These are phyloP conservation scores for Serendipita indica DNA, from an alignment of 768 basidiomycete species.

Conservation along the genomic window DNA sequence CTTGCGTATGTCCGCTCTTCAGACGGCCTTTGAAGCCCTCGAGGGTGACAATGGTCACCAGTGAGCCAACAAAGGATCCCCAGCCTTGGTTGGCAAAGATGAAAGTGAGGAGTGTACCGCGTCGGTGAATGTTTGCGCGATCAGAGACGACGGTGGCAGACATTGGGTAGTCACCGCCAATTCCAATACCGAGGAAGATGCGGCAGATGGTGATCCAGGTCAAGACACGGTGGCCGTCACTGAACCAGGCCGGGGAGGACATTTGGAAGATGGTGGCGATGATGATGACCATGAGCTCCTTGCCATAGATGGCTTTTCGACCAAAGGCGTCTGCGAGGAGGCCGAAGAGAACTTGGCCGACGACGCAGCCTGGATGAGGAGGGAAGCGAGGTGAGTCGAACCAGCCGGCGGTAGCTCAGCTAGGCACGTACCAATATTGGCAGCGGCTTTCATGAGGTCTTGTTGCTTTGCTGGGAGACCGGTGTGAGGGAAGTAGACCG, in stretches of 20 bases:
- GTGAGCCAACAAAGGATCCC: constrained; percentile 50
- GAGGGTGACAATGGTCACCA: constrained; percentile 52
- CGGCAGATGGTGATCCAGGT: constrained; percentile 54
- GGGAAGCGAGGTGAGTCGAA: not conserved
- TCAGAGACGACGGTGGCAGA: constrained; percentile 39
- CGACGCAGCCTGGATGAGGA: constrained; percentile 33
- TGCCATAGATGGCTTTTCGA: constrained; percentile 42
- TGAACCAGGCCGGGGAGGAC: constrained; percentile 45
- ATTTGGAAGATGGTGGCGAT: constrained; percentile 57
- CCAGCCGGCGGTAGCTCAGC: too few relatives aligned
- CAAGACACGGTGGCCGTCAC: constrained; percentile 36
- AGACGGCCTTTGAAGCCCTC: constrained; percentile 39
- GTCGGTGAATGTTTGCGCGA: constrained; percentile 44
- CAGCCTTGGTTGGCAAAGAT: constrained; percentile 65
- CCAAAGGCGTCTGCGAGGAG: constrained; percentile 52
- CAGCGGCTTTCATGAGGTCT: constrained; percentile 49
- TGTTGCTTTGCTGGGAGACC: constrained; percentile 38
- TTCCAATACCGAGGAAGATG: constrained; percentile 59
- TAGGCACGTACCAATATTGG: constrained; percentile 39
- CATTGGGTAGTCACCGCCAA: constrained; percentile 73
- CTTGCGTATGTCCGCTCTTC: not conserved
- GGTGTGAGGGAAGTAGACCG: constrained; percentile 39
- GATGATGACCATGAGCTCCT: constrained; percentile 54
- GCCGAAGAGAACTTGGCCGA: constrained; percentile 25
- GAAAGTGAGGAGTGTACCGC: constrained; percentile 61